Evolutionary conservation across 768 basidiomycete species (phyloP), one percentile per base, ranked within the genome.

Genomic region (Podaxis rugospora): DNA sequence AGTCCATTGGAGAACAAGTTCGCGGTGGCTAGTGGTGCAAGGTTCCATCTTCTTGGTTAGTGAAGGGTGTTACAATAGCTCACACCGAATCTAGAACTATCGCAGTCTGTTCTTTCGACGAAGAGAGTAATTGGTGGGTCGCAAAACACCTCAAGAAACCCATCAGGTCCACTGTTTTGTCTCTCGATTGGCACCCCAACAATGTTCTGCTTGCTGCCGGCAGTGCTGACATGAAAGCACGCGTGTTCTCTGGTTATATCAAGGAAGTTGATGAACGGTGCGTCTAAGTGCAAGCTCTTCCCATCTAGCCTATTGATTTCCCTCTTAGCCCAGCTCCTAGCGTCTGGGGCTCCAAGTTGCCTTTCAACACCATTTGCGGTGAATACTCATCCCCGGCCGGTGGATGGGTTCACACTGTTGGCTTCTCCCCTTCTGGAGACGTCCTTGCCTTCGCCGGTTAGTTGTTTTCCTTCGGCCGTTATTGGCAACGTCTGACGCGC

Each of bases 111-210:
- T 95, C 92, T 16, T 99, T 97, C 69, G 97, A 99, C 71, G 82
- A 90, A 9, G 97, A 99, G 78, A 95, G 91, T 76, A 91, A 99
- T 73, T 99, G 97, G 97, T 99, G 97, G 97, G 93, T 97, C 3
- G 89, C 95, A 16, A 94, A 93, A 71, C 90, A 90, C 62, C 79
- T 99, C 72, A 99, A 98, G 87, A 98, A 98, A 75, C 97, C 97
- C 25, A 90, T 99, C 68, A 78, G 94, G 64, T 94, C 94, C 3
- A 99, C 97, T 0, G 95, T 99, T 13, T 80, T 98, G 44, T 86
- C 88, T 4, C 78, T 99, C 66, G 96, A 98, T 66, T 99, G 97
- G 97, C 97, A 99, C 71, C 95, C 97, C 27, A 98, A 98, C 81
- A 98, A 97, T 70, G 95, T 98, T 13, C 80, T 99, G 5, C 86